A percentile compares a stretch with the other conserved stretches of the same genome.
These are phyloP conservation scores for Debaryomycetaceae sp. DNA, from an alignment of 1,139 yeast genomes.

Conservation along the genomic window DNA sequence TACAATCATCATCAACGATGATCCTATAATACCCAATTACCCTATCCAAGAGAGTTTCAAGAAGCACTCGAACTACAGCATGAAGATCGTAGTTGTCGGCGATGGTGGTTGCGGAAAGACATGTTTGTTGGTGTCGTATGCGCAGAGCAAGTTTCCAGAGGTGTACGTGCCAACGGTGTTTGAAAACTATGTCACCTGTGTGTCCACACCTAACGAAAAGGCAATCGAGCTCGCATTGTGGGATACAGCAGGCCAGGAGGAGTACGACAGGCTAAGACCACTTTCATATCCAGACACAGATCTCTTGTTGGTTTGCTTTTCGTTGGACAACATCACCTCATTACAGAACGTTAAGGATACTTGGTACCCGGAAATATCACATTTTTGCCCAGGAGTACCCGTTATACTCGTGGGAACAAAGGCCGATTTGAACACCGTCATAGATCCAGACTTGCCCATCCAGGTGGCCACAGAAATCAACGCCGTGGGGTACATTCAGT, in stretches of 20 bases:
- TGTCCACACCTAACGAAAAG: conserved; percentile 52
- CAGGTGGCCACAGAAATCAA: conserved; percentile 62
- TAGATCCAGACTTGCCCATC: conserved; percentile 50
- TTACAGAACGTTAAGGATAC: conserved; percentile 71
- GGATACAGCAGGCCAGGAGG: conserved; percentile 97
- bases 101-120: conserved; percentile 97
- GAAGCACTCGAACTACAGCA: conserved; percentile 36
- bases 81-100: conserved; percentile 84
- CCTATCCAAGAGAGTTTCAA: conserved; percentile 28
- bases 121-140: conserved; percentile 75
- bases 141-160: conserved; percentile 73
- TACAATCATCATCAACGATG: conserved; percentile 33
- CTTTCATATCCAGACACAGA: conserved; percentile 82
- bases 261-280: conserved; percentile 81
- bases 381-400: conserved; percentile 80
- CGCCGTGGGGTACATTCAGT: conserved; percentile 75
- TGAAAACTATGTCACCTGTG: conserved; percentile 75
- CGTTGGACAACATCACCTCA: conserved; percentile 62
- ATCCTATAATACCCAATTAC: conserved; percentile 39
- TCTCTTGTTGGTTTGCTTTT: conserved; percentile 69
- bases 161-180: conserved; percentile 87
- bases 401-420: conserved; percentile 77
- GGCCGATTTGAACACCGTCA: conserved; percentile 51
- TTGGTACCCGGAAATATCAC: conserved; percentile 86
- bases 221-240: conserved; percentile 69